Evolutionary conservation across 257 asterid genomes (phyloP).

Genomic region (Oldenlandia corymbosa): DNA sequence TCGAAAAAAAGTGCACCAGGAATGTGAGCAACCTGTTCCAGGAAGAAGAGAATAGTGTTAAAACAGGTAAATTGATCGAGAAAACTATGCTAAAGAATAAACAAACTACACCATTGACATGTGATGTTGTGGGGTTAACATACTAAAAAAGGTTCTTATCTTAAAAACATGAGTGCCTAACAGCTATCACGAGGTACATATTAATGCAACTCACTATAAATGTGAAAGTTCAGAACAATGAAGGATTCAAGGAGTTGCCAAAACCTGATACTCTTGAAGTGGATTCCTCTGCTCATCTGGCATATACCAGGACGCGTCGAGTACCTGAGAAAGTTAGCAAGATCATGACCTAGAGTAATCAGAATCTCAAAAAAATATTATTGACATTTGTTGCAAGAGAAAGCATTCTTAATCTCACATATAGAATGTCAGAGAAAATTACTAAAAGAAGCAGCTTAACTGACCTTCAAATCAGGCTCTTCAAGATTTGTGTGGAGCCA

Average conservation of each 20-base stretch:
- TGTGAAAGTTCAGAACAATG: neutral
- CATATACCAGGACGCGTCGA: conserved; percentile 99
- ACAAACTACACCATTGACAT: neutral
- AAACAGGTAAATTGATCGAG: neutral
- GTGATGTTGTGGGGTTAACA: neutral
- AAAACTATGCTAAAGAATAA: neutral
- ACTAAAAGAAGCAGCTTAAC: neutral
- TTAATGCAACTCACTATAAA: neutral
- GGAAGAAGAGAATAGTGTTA: neutral
- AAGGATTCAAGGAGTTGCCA: conserved; percentile 4
- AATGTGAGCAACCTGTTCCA: conserved; percentile 88
- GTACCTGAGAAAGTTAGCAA: conserved; percentile 42
- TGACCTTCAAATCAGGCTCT: conserved; percentile 78
- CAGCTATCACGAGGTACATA: neutral
- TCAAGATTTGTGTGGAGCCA: conserved; percentile 89
- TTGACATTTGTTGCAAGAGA: neutral
- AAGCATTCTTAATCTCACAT: neutral
- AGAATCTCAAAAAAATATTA: neutral
- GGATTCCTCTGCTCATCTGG: conserved; percentile 97
- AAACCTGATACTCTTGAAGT: conserved; percentile 94
- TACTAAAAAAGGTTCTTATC: neutral
- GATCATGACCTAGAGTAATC: neutral
- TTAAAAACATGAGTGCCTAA: neutral
- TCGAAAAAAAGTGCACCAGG: conserved; percentile 97
- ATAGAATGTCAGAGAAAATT: conserved; percentile 5